Base-by-base conservation (phyloP, 1,284 basidiomycete species). In the Ceratobasidium theobromae region DNA sequence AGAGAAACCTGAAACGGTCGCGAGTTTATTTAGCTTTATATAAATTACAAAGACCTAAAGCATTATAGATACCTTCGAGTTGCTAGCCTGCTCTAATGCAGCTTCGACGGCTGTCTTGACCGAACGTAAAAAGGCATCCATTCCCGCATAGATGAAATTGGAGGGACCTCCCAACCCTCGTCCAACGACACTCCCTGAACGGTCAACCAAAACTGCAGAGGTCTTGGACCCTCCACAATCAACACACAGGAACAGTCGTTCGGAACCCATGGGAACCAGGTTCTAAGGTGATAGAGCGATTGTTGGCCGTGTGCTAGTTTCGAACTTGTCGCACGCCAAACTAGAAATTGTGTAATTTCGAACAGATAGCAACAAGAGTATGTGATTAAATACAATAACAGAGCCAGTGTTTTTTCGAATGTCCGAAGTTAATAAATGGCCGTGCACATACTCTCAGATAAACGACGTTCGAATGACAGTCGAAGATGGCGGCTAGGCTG, bases 191-290 rank as follows among this genome's bases (percentile, higher is more conserved):
- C 76, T 75, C 64, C 89, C 87, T 3, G 78, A 69, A 23, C 72
- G 71, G 72, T 86, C 79, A 67, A 79, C 79, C 73, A 93, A 82
- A 69, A 83, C 88, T 8, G 82, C 87, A 25, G 86, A 82, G 5
- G 89, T 91, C 78, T 93, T 93, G 51, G 88, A 88, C 21, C 88
- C 90, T 33, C 90, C 90, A 69, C 89, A 91, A 75, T 92, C 89
- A 68, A 88, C 84, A 72, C 87, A 91, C 69, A 92, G 84, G 73
- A 83, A 88, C 71, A 88, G 78, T 25, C 27, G 16, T 6, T 38
- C 16, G 8, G 6, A 16, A 16, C 16, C 35, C 6, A 16, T 8
- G 35, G 35, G n/a, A n/a, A n/a, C n/a, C n/a, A n/a, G n/a, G n/a
- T n/a, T n/a, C n/a, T n/a, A n/a, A n/a, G n/a, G n/a, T n/a, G n/a